Evolutionary conservation across 768 basidiomycete species (phyloP), one percentile per base, ranked within the genome.

Genomic region (Tricholoma bakamatsutake): DNA sequence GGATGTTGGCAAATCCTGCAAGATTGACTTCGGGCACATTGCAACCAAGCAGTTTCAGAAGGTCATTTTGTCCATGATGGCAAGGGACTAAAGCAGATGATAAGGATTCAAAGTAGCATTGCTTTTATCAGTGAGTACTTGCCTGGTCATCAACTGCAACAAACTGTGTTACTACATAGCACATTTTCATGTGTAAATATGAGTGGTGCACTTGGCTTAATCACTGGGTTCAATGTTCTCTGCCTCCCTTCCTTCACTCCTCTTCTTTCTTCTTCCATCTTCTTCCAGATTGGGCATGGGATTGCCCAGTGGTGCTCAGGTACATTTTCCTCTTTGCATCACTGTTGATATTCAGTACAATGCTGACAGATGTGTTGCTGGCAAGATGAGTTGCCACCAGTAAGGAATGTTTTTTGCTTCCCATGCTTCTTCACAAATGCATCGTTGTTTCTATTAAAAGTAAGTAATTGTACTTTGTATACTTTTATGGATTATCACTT

Each of bases 311-410:
- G 56, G 39, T 57, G 53, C 15, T 58, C 42, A 27, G 57, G 33
- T 55, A 60, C 46, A 39, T 55, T 55, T 35, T 5, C 53, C 18
- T 50, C 53, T 34, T 57, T 33, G 53, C 61, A 60, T 2, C 37
- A 27, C 31, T 54, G 31, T 33, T 54, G 21, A 48, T 60, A 60
- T 12, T 51, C 24, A n/a, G 57, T 35, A 34, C 58, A 62, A 31
- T 62, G 61, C 21, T 60, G 59, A 9, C 49, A 27, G 15, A 62
- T 62, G 53, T 62, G 61, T 30, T 24, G 12, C 5, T 37, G 43
- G 13, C 35, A 37, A 11, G 12, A 12, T 1, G 15, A 37, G 15
- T 37, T 37, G 12, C 35, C 35, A 11, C 35, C 35, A 15, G 35
- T 37, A 4, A 9, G 35, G 15, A 37, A 37, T 11, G 13, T 11